Evolutionary conservation across 306 rosid species (phyloP).

Genomic region (Astragalus membranaceus): DNA sequence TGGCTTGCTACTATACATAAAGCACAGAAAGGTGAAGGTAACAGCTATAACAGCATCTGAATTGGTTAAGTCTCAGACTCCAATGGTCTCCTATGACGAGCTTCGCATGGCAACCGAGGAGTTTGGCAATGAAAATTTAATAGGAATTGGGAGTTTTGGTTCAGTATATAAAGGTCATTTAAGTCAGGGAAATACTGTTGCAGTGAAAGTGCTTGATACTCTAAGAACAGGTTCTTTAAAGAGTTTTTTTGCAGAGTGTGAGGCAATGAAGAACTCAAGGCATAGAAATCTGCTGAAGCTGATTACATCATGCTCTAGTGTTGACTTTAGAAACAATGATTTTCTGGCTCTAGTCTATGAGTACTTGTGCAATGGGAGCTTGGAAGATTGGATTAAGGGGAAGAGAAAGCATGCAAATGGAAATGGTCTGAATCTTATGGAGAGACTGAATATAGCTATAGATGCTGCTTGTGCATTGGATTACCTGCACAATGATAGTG

Average conservation of each 20-base stretch:
- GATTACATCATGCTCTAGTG: conserved; percentile 69
- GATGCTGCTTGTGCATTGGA: conserved; percentile 60
- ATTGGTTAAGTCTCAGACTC: conserved; percentile 26
- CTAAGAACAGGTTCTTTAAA: conserved; percentile 36
- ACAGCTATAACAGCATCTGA: conserved; percentile 3
- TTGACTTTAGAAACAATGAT: conserved; percentile 51
- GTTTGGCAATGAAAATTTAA: conserved; percentile 36
- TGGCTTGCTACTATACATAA: conserved; percentile 27
- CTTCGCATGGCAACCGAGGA: conserved; percentile 54
- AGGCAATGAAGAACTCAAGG: conserved; percentile 50
- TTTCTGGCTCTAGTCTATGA: conserved; percentile 69
- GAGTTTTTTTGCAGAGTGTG: conserved; percentile 76
- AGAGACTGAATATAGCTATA: conserved; percentile 55
- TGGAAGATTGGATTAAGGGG: conserved; percentile 73
- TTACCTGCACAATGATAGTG: conserved; percentile 64
- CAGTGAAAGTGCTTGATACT: conserved; percentile 64
- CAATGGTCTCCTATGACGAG: conserved; percentile 46
- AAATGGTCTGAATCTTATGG: conserved; percentile 39
- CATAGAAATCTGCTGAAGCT: conserved; percentile 67
- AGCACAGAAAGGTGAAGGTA: conserved; percentile 21
- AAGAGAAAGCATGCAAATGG: conserved; percentile 37
- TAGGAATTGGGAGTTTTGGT: conserved; percentile 69
- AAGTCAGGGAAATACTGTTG: conserved; percentile 37
- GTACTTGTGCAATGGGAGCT: conserved; percentile 55
- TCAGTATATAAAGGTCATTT: conserved; percentile 53